Evolutionary conservation across 169 alveolate species (phyloP).

Genomic region (Eimeria acervulina): DNA sequence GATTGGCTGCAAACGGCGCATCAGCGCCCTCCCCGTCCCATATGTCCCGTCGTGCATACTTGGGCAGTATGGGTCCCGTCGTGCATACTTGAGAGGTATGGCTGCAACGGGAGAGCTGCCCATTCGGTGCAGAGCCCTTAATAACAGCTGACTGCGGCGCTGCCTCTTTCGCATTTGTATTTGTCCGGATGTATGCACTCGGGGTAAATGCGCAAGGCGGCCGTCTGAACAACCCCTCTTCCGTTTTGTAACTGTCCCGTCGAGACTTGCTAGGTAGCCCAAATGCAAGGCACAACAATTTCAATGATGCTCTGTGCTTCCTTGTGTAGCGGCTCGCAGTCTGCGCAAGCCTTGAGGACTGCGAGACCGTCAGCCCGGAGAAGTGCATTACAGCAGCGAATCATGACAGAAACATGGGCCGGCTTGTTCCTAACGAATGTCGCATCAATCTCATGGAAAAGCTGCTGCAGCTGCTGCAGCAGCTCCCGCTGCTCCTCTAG

Average conservation of each 20-base stretch:
- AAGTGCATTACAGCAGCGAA: constrained; percentile 83
- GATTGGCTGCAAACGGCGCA: not conserved
- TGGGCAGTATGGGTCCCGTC: not conserved
- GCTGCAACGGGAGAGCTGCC: not conserved
- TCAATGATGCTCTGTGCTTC: constrained; percentile 80
- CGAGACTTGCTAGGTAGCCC: constrained; percentile 54
- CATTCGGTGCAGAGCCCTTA: not conserved
- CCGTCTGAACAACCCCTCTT: not conserved
- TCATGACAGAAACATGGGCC: constrained; percentile 79
- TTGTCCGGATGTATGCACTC: not conserved
- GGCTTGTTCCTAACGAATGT: constrained; percentile 56
- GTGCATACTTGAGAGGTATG: not conserved
- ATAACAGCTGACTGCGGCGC: not conserved
- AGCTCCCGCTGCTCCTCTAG: constrained; percentile 60
- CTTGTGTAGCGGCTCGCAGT: constrained; percentile 50
- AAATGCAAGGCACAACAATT: constrained; percentile 82
- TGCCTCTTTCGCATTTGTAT: not conserved
- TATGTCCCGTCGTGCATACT: not conserved
- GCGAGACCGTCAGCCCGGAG: constrained; percentile 79
- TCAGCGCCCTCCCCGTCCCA: not conserved
- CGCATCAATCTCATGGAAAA: constrained; percentile 47
- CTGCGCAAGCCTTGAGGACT: constrained; percentile 77
- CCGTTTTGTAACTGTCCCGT: not conserved
- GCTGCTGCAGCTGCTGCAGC: constrained; percentile 51
- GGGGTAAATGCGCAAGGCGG: not conserved